Base-by-base conservation (phyloP, 148 eudicot species). In the Vaccinium vitisidaea region DNA sequence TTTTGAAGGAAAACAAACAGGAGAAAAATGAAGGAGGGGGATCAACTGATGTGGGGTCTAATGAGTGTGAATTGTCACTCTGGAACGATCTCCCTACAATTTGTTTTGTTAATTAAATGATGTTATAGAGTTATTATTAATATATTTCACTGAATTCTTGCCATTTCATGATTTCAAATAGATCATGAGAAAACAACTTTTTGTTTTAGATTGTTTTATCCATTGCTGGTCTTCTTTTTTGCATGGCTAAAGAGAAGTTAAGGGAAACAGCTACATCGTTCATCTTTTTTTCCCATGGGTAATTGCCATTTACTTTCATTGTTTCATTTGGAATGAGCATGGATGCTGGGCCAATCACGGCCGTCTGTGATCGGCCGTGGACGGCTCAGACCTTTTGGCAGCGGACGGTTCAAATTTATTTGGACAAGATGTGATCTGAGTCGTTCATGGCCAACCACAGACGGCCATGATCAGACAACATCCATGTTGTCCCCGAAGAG, bases 21-120 rank as follows among this genome's bases (percentile, higher is more conserved):
- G 80, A 75, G 77, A 81, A 69, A 79, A 9, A 23, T 50, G 36
- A 43, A 49, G 55, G 65, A 55, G 55, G 13, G 30, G 74, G 74
- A 18, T 27, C 43, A 25, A 59, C 54, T 58, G 80, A 87, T 39
- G 58, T 18, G 55, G 80, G 30, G 18, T 75, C 70, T 36, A 73
- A 61, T 82, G 91, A 90, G 39, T 85, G 88, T 18, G 92, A 91
- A 56, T 82, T 83, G 67, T 83, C 86, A 43, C 87, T 91, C 6
- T 89, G 93, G 93, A 89, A 59, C 88, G 93, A 91, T 86, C 91
- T 89, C 58, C 88, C 87, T 7, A 86, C 91, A 8, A 86, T 89
- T 21, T 91, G 93, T 85, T 90, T 70, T 79, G 90, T 90, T 52
- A 88, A 71, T 81, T 90, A 81, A 54, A 69, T 43, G 46, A 63